Evolutionary conservation across 345 rosid genomes (phyloP), one percentile per base, ranked within the genome.

Genomic region (Theobroma cacao): DNA sequence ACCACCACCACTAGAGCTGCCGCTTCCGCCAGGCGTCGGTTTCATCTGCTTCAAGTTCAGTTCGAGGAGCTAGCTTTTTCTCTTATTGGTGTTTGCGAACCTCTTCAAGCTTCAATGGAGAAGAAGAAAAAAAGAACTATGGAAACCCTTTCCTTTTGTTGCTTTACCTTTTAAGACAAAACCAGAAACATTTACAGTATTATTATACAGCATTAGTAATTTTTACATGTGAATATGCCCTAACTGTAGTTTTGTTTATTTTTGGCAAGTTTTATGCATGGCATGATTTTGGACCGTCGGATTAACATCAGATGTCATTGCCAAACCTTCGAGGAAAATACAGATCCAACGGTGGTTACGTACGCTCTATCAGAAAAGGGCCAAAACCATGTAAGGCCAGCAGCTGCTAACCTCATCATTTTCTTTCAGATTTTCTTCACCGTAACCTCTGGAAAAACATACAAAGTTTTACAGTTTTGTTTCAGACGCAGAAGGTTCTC

Each of bases 41-140:
- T 86, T 90, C 95, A 91, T 91, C 87, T 87, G 86, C 80, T 68
- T 79, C 7, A 58, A 47, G 64, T 73, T 81, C 28, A 59, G 78
- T 30, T 62, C 7, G 11, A 43, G 58, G 55, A 38, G 22, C 2
- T 28, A 18, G 13, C 17, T 14, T 30, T 40, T 22, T 71, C 28
- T 64, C 10, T 28, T 24, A 26, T 58, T 26, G 15, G 30, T 30
- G 15, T 8, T 71, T 1, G 1, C 18, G 31, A 55, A 72, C 48
- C 30, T 10, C 15, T 43, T 70, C 56, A 48, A n/a, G 56, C 31
- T 24, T 45, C 15, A 70, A 24, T 31, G 58, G 75, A 68, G 28
- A 61, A 24, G 14, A 13, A 8, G 34, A 58, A 33, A 38, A 55
- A 38, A 41, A 14, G n/a, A n/a, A n/a, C n/a, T n/a, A 12, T 1